phyloP scores from a whole-genome alignment of 352 stramenopile genomes.

The Globisporangium nunn region DNA sequence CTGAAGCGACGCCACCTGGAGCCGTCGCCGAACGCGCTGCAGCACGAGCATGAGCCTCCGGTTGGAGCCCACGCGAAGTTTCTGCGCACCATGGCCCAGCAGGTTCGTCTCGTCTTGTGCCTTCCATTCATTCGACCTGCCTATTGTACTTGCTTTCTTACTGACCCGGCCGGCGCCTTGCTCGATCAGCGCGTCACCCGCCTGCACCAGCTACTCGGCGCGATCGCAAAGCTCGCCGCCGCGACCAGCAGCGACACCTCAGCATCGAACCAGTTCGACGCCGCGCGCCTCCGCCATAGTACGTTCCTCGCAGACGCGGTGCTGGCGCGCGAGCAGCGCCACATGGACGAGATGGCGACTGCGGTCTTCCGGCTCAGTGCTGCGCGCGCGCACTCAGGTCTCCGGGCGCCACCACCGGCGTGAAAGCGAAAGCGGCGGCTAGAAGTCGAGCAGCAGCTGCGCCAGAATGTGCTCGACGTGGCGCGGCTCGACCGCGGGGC shows the following conservation, averaged over 20 bases:
- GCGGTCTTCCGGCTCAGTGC: conserved; percentile 14
- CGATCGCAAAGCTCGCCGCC: conserved; percentile 50
- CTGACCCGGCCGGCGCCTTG: not conserved
- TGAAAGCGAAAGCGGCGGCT: conserved; percentile 6
- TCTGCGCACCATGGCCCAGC: conserved; percentile 51
- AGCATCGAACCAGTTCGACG: conserved; percentile 17
- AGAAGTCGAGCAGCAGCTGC: conserved; percentile 78
- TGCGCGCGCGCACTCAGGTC: not conserved
- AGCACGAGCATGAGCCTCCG: not conserved
- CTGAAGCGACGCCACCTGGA: conserved; percentile 8
- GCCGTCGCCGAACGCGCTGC: not conserved
- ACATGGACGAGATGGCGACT: conserved; percentile 22
- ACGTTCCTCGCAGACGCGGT: conserved; percentile 40
- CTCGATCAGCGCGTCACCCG: conserved; percentile 37
- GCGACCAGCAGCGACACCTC: not conserved
- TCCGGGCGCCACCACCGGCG: not conserved
- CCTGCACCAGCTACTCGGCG: conserved; percentile 53
- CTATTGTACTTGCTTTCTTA: not conserved
- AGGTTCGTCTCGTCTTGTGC: conserved; percentile 23
- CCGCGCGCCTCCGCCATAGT: conserved; percentile 38
- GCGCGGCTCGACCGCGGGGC: conserved; percentile 53
- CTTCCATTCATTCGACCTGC: not conserved
- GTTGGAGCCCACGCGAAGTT: conserved; percentile 28
- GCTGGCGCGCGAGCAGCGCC: conserved; percentile 24
- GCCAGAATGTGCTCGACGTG: conserved; percentile 79